Percentiles rank a stretch among this genome's conserved stretches.
Evolutionary conservation across 164 flowering plant species (phyloP).

Genomic region (Piper longum): DNA sequence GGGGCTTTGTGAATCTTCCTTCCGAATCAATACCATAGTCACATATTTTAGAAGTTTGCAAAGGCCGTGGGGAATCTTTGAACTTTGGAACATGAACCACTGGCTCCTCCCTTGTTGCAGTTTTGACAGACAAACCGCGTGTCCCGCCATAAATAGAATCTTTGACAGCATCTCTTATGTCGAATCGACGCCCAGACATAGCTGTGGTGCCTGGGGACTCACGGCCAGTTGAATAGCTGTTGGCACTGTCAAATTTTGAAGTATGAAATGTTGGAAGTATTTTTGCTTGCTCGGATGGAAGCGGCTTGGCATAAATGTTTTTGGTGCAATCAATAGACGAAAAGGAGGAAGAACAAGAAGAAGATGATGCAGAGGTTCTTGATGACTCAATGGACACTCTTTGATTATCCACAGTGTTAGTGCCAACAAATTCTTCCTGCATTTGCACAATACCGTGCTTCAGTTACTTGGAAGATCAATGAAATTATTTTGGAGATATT

Average conservation of each 20-base stretch:
- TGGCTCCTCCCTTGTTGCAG: conserved; percentile 34
- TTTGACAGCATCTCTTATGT: conserved; percentile 61
- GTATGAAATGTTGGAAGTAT: conserved; percentile 16
- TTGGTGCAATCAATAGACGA: conserved; percentile 52
- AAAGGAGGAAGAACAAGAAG: conserved; percentile 70
- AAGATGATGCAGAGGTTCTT: conserved; percentile 70
- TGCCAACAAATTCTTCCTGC: conserved; percentile 43
- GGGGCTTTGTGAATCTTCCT: conserved; percentile 20
- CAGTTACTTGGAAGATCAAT: neutral
- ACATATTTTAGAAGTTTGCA: conserved; percentile 25
- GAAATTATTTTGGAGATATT: neutral
- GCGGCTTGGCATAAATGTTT: conserved; percentile 34
- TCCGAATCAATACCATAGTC: conserved; percentile 14
- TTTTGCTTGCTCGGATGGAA: conserved; percentile 36
- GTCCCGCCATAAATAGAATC: conserved; percentile 71
- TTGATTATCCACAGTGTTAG: conserved; percentile 36
- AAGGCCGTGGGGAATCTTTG: conserved; percentile 49
- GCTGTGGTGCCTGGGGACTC: conserved; percentile 26
- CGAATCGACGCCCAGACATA: conserved; percentile 27
- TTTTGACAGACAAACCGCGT: conserved; percentile 35
- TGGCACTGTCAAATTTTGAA: conserved; percentile 17
- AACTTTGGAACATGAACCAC: conserved; percentile 16
- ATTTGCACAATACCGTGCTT: conserved; percentile 8
- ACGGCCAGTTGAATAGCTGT: conserved; percentile 14
- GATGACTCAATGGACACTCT: conserved; percentile 59